Evolutionary conservation across 768 basidiomycete genomes (phyloP), one percentile per base, ranked within the genome.

Genomic region (Hemileccinum impolitum): DNA sequence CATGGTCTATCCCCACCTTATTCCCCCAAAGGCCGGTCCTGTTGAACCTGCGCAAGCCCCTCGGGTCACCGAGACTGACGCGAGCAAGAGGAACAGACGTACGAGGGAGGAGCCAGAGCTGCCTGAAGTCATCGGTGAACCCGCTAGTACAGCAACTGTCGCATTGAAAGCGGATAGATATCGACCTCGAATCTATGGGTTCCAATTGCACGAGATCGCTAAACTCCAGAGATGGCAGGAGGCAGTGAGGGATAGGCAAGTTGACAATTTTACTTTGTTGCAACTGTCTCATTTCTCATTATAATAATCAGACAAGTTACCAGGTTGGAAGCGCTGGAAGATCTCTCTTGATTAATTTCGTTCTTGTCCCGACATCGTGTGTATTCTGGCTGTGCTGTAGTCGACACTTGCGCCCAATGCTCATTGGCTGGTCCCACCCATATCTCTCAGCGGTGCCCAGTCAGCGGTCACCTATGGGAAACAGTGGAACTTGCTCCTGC

Each of bases 151-250:
- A 3, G 84, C 92, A 11, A 76, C 72, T 38, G 90, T 82, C 3
- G 94, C 94, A 8, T 61, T 89, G 48, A 95, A 95, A 71, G 90
- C 91, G 23, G 96, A 98, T 64, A 68, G 92, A 56, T 94, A 96
- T 67, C 77, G 90, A 46, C 94, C 95, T 28, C 84, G 85, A 63
- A 94, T 98, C 45, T 98, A 97, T 69, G 96, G 96, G 2, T 99
- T 99, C 78, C 91, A 94, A 70, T 74, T 98, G 31, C 81, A 97
- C 61, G 96, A 98, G 73, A 85, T 81, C 51, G 95, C 95, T 15
- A 94, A 87, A 68, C 69, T 96, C 57, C 88, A 94, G 65, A 75
- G 94, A 60, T 99, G 96, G 96, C 92, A 98, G 68, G 91, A 93
- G 70, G 94, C 91, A 4, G 80, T 87, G 32, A 72, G 95, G 46